Conservation (phyloP, 2,329 filamentous ascomycete genomes). For the Colletotrichum tropicale region DNA sequence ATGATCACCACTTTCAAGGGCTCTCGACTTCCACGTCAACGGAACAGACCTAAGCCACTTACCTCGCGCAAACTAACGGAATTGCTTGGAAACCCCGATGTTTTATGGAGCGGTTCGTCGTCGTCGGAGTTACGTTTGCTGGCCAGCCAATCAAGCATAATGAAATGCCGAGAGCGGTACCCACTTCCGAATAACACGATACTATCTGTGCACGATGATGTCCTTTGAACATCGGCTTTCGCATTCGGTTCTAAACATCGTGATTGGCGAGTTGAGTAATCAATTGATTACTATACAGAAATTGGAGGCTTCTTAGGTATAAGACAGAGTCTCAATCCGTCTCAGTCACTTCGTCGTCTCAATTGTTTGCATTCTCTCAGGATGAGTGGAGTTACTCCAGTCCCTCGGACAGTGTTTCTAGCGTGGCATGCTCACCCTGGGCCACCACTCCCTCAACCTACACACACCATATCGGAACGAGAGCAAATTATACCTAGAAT, state of each 20-base stretch:
- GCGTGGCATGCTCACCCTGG: neutral
- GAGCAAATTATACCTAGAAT: neutral
- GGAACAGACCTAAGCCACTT: neutral
- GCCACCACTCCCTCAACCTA: neutral
- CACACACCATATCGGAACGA: fast-evolving
- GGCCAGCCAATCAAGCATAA: neutral
- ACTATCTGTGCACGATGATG: neutral
- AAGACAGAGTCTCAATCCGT: neutral
- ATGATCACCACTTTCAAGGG: neutral
- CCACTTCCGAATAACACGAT: neutral
- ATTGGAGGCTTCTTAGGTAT: neutral
- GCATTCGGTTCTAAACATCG: neutral
- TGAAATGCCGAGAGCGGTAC: neutral
- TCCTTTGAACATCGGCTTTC: neutral
- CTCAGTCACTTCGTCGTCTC: neutral
- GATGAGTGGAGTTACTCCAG: too few species aligned
- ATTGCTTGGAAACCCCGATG: fast-evolving
- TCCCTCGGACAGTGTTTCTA: neutral
- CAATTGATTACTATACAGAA: neutral
- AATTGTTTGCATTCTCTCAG: neutral
- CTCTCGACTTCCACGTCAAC: neutral
- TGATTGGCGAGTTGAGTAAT: neutral
- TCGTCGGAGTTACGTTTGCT: neutral
- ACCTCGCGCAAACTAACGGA: neutral
- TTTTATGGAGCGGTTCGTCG: neutral